phyloP scores from a whole-genome alignment of 805 yeast genomes.

The Babjeviella inositovora region DNA sequence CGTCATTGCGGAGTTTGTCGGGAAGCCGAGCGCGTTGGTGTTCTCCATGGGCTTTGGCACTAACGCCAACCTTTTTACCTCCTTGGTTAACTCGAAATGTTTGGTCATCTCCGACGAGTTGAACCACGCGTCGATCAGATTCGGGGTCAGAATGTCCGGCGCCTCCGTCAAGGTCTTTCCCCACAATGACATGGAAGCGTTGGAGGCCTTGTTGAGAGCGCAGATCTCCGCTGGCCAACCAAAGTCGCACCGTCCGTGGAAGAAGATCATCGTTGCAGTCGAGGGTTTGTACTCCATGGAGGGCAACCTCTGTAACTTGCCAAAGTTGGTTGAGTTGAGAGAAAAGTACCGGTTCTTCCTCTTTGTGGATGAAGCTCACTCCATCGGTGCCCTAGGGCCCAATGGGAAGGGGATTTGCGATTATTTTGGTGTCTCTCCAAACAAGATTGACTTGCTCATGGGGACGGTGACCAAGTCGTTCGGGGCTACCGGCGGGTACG shows the following conservation, averaged over 20 bases:
- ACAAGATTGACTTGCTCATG: slow-evolving; percentile 76
- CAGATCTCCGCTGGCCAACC: slow-evolving; percentile 92
- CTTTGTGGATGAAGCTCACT: slow-evolving; percentile 95
- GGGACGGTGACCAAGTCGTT: slow-evolving; percentile 96
- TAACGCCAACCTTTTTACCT: slow-evolving; percentile 73
- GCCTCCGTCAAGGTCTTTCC: slow-evolving; percentile 85
- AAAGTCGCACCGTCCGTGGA: slow-evolving; percentile 93
- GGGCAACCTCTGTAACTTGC: slow-evolving; percentile 79
- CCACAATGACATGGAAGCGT: slow-evolving; percentile 75
- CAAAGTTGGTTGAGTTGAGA: slow-evolving; percentile 54
- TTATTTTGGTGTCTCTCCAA: slow-evolving; percentile 69
- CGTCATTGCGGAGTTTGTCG: slow-evolving; percentile 71
- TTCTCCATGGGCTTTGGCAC: slow-evolving; percentile 96
- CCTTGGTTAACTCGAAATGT: slow-evolving; percentile 75
- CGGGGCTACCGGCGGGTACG: slow-evolving; percentile 98
- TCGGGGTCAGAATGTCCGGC: slow-evolving; percentile 86
- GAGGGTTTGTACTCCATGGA: slow-evolving; percentile 92
- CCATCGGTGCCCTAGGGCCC: slow-evolving; percentile 97
- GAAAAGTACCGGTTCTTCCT: slow-evolving; percentile 79
- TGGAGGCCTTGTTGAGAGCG: slow-evolving; percentile 67
- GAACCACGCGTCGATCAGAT: slow-evolving; percentile 91
- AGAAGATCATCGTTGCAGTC: slow-evolving; percentile 67
- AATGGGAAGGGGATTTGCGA: slow-evolving; percentile 92
- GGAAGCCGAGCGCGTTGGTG: slow-evolving; percentile 75
- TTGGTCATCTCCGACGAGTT: slow-evolving; percentile 87